Conservation (phyloP, 73 alveolate species). For the Halteria grandinella region DNA sequence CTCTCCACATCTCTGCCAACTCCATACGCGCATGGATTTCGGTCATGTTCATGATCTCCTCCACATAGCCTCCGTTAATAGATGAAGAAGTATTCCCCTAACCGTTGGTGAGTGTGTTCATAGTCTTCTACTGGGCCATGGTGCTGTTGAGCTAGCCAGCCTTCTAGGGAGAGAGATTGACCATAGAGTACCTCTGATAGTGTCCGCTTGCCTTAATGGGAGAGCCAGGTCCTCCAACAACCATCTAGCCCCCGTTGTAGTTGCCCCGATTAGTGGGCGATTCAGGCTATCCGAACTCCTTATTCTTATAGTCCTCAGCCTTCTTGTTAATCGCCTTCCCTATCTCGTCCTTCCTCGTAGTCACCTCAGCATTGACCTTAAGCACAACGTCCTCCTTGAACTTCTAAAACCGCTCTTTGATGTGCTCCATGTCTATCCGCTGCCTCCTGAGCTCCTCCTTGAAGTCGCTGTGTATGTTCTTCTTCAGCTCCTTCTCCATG, state of each 20-base stretch:
- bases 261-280: too few relatives aligned
- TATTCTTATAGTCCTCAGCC: conserved; percentile 62
- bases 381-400: conserved; percentile 78
- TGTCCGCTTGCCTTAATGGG: too few relatives aligned
- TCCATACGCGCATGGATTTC: conserved; percentile 50
- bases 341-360: conserved; percentile 70
- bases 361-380: conserved; percentile 80
- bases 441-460: conserved; percentile 71
- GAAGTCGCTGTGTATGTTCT: conserved; percentile 81
- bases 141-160: too few relatives aligned
- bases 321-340: conserved; percentile 60
- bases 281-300: too few relatives aligned
- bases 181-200: too few relatives aligned
- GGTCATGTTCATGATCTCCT: conserved; percentile 4
- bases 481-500: conserved; percentile 85
- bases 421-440: conserved; percentile 69
- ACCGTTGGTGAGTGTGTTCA: too few relatives aligned
- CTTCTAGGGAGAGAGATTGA: too few relatives aligned
- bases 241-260: too few relatives aligned
- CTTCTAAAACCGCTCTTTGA: conserved; percentile 78
- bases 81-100: too few relatives aligned
- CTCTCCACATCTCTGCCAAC: conserved; percentile 8
- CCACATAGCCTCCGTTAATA: too few relatives aligned
- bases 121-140: too few relatives aligned
- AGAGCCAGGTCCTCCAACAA: too few relatives aligned